phyloP scores from a whole-genome alignment of 2,329 filamentous ascomycete species.

The Onygena corvina region DNA sequence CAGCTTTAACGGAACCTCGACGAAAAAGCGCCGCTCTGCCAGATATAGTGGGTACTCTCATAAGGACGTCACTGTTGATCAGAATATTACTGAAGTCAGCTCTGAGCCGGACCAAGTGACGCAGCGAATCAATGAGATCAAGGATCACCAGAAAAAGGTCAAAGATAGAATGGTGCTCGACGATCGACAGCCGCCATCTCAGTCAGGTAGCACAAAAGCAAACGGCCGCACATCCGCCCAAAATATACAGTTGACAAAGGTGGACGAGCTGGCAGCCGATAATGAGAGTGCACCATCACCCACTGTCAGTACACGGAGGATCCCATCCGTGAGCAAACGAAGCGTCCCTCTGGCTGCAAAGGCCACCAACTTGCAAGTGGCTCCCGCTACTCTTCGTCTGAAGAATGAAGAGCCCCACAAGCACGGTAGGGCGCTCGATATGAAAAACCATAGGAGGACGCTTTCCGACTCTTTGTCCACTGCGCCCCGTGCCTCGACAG shows the following conservation, averaged over 20 bases:
- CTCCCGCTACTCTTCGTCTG: conserved; percentile 1
- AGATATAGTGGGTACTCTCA: conserved; percentile 32
- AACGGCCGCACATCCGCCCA: background rate
- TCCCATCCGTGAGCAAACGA: conserved; percentile 23
- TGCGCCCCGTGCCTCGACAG: conserved; percentile 6
- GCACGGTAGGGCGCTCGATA: conserved; percentile 18
- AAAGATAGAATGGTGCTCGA: conserved; percentile 25
- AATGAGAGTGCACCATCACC: conserved; percentile 60
- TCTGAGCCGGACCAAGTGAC: conserved; percentile 45
- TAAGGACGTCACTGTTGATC: conserved; percentile 30
- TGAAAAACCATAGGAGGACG: conserved; percentile 30
- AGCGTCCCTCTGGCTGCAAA: conserved; percentile 23
- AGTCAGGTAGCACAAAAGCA: conserved; percentile 2
- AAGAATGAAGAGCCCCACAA: background rate
- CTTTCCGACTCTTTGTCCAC: conserved; percentile 17
- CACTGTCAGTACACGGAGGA: conserved; percentile 50
- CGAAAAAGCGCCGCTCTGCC: conserved; percentile 44
- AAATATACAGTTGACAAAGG: conserved; percentile 13
- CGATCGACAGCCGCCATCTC: background rate
- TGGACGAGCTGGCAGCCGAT: conserved; percentile 23
- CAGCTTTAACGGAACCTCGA: conserved; percentile 39
- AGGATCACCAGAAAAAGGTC: conserved; percentile 45
- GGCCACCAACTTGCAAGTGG: conserved; percentile 20
- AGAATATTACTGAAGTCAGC: conserved; percentile 28
- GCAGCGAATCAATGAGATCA: conserved; percentile 46